Evolutionary conservation across 164 flowering plant species (phyloP), one percentile per base, ranked within the genome.

Genomic region (Berberis thunbergii): DNA sequence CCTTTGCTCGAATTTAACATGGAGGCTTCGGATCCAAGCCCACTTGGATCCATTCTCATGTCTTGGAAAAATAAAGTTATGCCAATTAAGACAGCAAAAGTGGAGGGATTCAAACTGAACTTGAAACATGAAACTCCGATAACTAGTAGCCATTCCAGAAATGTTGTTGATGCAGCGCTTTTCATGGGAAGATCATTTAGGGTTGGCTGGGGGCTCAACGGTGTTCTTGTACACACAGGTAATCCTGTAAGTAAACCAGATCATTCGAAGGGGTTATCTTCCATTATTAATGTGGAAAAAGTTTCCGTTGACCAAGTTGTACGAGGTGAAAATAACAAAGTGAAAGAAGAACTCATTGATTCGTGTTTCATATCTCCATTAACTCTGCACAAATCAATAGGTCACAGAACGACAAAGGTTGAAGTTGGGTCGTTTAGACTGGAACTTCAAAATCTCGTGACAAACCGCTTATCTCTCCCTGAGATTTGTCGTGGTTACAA

Each of bases 101-200:
- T 72, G 12, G 85, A 83, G 61, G 97, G 97, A 45, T 95, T 95
- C 66, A 83, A 72, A 77, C 79, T 89, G 69, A 89, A 89, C 59
- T 70, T 78, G 11, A 81, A 72, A 59, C 74, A 69, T 64, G 87
- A 84, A 68, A 89, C 96, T 61, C 97, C 92, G 13, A 65, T 88
- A 53, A 68, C 77, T 62, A 76, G 73, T 63, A 74, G 67, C 67
- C 85, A 87, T 71, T 91, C 94, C 40, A 77, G 70, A 52, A 86
- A 84, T 71, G 70, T 91, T 56, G 94, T 89, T 73, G 99, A 95
- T 87, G 96, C 97, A 8, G 94, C 75, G 65, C 70, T 95, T 66
- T 95, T 95, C 74, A 95, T 95, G 99, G 97, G 99, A 54, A 76
- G 96, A 72, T 91, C 99, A 57, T 95, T 95, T 71, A 88, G 99